A percentile compares a stretch with the other conserved stretches of the same genome.
phyloP scores from a whole-genome alignment of 225 moss, liverwort and hornwort genomes.

The Marchantia paleacea region DNA sequence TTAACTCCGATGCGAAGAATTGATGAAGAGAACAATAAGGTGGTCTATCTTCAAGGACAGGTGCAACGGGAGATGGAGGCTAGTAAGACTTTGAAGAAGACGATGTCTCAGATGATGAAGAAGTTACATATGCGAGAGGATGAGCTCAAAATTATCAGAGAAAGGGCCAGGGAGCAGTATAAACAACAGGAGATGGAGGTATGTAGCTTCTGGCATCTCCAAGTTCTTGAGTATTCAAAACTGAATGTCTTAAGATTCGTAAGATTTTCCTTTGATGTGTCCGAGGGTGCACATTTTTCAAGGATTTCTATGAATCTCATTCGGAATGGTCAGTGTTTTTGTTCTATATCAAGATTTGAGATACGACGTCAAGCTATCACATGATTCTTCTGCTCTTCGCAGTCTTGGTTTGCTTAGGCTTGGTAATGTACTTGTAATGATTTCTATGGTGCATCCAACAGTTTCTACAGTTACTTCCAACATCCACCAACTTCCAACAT shows the following conservation, averaged over 20 bases:
- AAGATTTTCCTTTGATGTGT: too few species aligned
- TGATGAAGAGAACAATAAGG: slow-evolving; percentile 57
- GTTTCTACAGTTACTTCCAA: too few species aligned
- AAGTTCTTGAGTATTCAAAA: too few species aligned
- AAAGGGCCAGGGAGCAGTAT: slow-evolving; percentile 68
- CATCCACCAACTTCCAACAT: too few species aligned
- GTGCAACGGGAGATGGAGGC: slow-evolving; percentile 44
- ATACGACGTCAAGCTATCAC: not conserved
- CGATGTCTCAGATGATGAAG: slow-evolving; percentile 50
- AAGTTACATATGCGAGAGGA: slow-evolving; percentile 67
- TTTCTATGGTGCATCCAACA: too few species aligned
- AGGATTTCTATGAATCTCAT: too few species aligned
- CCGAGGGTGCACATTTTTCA: too few species aligned
- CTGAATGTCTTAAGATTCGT: too few species aligned
- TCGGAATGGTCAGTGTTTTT: not conserved
- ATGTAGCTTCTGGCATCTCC: not conserved
- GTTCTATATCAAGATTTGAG: not conserved
- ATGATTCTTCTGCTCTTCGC: not conserved
- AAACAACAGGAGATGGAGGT: slow-evolving; percentile 69
- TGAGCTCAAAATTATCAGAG: slow-evolving; percentile 67
- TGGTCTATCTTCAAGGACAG: slow-evolving; percentile 57
- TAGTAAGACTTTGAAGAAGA: slow-evolving; percentile 59
- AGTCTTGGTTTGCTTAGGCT: not conserved
- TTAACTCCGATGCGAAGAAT: slow-evolving; percentile 75
- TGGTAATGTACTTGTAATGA: not conserved